These are phyloP conservation scores for Fusarium coffeatum DNA, from an alignment of 2,329 filamentous ascomycete species.

Conservation along the genomic window DNA sequence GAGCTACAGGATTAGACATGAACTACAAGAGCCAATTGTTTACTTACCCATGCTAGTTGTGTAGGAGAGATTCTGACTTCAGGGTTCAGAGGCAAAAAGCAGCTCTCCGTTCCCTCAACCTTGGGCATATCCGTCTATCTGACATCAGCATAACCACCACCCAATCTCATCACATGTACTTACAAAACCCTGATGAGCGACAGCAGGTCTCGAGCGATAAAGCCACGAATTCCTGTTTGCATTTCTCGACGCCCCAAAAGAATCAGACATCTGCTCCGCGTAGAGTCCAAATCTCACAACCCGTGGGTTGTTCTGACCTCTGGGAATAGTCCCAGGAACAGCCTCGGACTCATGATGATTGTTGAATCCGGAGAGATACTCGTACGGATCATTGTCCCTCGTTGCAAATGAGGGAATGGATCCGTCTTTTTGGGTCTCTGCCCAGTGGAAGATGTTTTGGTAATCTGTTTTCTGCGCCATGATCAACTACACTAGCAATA, in stretches of 20 bases:
- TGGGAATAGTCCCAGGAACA: slow-evolving; percentile 58
- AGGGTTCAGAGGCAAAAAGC: slow-evolving; percentile 42
- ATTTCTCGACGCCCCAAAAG: slow-evolving; percentile 48
- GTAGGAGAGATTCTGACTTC: slow-evolving; percentile 41
- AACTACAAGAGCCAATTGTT: no score
- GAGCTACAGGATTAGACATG: slow-evolving; percentile 17
- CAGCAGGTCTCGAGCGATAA: slow-evolving; percentile 46
- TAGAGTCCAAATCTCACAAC: slow-evolving; percentile 54
- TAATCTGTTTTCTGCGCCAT: slow-evolving; percentile 51
- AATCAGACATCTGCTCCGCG: slow-evolving; percentile 58
- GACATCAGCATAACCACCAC: background rate
- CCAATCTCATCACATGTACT: background rate
- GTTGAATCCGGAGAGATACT: slow-evolving; percentile 67
- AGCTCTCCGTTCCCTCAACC: slow-evolving; percentile 43
- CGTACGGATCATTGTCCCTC: slow-evolving; percentile 55
- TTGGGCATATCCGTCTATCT: slow-evolving; percentile 40
- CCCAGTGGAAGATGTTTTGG: slow-evolving; percentile 67
- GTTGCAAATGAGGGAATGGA: slow-evolving; percentile 64
- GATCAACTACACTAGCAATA: background rate
- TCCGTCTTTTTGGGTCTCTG: slow-evolving; percentile 69
- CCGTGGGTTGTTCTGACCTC: slow-evolving; percentile 59
- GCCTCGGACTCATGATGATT: slow-evolving; percentile 60
- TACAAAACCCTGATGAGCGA: slow-evolving; percentile 48
- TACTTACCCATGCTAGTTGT: slow-evolving; percentile 42
- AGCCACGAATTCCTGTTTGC: slow-evolving; percentile 50